Evolutionary conservation across 768 basidiomycete species (phyloP), one percentile per base, ranked within the genome.

Genomic region (Psilocybe subaeruginosa): DNA sequence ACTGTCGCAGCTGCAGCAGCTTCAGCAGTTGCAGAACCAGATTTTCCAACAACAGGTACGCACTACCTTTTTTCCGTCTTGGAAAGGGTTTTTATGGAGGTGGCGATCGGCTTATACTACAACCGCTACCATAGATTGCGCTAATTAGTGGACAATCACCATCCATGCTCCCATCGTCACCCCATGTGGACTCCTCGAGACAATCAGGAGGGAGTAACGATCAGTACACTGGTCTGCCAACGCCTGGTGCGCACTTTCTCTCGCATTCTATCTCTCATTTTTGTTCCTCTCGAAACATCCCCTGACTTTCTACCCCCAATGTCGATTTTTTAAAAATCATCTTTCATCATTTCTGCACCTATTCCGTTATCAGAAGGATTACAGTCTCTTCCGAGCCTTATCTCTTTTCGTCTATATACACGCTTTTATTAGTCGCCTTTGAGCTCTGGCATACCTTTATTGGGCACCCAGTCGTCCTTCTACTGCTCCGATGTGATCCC

Each of bases 41-140:
- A 91, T 93, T 61, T 91, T 94, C 61, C 93, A 95, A 69, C 93
- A 95, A 70, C 93, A 95, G 87, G 93, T 90, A 59, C 63, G 84
- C 70, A 56, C 54, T 56, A 45, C 64, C 19, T 46, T 27, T 39
- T 52, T 30, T 35, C 47, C 55, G 33, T 61, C 53, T 23, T 55
- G 48, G 31, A 48, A 61, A 54, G 56, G 65, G 62, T 35, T 61
- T 48, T 52, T 23, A 23, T 61, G 43, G 27, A 27, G 41, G 56
- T 66, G 41, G 14, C 5, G 41, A 43, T 43, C 11, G 41, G 41
- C 14, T 43, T 12, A 43, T 43, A n/a, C 37, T 43, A 43, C 11
- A 4, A 43, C 11, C 14, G 41, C 41, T 43, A 8, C 14, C 8
- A 43, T 12, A 89, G 89, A 88, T 91, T 66, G 89, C 89, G 16